phyloP scores from a whole-genome alignment of 192 early-diverging fungal genomes.

The Coemansia sp. region DNA sequence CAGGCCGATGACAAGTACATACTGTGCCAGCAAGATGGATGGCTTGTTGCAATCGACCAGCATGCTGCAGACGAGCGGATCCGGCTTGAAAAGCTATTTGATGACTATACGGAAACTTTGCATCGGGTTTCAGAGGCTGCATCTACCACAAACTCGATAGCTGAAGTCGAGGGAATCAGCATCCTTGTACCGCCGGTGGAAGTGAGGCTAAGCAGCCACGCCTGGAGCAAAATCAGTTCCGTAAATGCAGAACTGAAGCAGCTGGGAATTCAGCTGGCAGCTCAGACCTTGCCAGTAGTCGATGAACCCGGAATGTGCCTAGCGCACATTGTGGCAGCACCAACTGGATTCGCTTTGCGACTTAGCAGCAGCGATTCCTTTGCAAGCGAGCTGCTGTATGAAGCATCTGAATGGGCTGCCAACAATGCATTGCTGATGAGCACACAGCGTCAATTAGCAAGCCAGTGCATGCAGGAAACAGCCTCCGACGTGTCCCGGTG shows the following conservation, averaged over 20 bases:
- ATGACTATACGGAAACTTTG: slow-evolving; percentile 13
- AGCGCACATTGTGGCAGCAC: slow-evolving; percentile 19
- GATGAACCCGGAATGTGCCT: background rate
- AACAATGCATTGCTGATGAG: background rate
- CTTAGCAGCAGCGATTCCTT: slow-evolving; percentile 14
- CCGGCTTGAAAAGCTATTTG: slow-evolving; percentile 30
- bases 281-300: background rate
- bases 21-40: slow-evolving; percentile 22
- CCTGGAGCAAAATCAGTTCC: background rate
- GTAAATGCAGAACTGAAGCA: slow-evolving; percentile 4
- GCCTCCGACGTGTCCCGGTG: background rate
- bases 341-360: slow-evolving; percentile 33
- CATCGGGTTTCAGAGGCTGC: slow-evolving; percentile 1
- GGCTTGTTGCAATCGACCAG: slow-evolving; percentile 50
- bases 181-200: slow-evolving; percentile 31
- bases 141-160: slow-evolving; percentile 1
- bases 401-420: slow-evolving; percentile 16
- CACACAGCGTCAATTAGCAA: background rate
- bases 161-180: slow-evolving; percentile 28
- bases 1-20: slow-evolving; percentile 48
- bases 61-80: slow-evolving; percentile 54
- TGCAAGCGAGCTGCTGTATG: slow-evolving; percentile 26
- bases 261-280: slow-evolving; percentile 26
- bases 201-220: slow-evolving; percentile 20
- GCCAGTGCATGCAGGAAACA: background rate